A percentile compares a stretch with the other conserved stretches of the same genome.
phyloP scores from a whole-genome alignment of 345 rosid genomes.

The Zanthoxylum bungeanum region DNA sequence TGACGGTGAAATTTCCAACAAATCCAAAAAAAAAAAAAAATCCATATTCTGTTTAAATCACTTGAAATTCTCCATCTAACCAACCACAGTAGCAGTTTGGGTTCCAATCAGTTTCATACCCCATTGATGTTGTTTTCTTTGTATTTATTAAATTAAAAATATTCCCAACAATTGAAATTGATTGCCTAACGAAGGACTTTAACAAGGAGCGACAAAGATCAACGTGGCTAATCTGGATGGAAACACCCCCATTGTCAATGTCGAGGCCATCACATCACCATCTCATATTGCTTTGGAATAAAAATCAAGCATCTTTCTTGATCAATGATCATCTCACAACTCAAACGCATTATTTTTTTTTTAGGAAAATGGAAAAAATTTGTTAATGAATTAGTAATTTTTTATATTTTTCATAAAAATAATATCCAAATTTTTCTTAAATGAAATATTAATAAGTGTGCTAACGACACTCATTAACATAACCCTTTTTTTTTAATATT shows the following conservation, averaged over 20 bases:
- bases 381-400: too few species aligned
- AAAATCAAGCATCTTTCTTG: background rate
- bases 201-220: background rate
- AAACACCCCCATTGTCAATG: background rate
- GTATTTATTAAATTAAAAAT: background rate
- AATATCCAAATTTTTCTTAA: too few species aligned
- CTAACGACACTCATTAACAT: too few species aligned
- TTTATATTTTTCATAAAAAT: too few species aligned
- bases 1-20: too few species aligned
- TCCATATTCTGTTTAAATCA: too few species aligned
- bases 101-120: background rate
- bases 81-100: too few species aligned
- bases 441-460: too few species aligned
- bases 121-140: background rate
- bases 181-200: background rate
- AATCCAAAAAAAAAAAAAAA: too few species aligned
- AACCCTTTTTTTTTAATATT: background rate
- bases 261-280: slow-evolving; percentile 6
- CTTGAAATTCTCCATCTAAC: too few species aligned
- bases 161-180: background rate
- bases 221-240: background rate
- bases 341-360: too few species aligned
- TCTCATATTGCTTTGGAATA: background rate
- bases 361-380: too few species aligned
- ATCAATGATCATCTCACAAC: background rate